These are phyloP conservation scores for Mycosphaerelloides madeirae DNA, from an alignment of 2,329 filamentous ascomycete genomes.

Conservation along the genomic window DNA sequence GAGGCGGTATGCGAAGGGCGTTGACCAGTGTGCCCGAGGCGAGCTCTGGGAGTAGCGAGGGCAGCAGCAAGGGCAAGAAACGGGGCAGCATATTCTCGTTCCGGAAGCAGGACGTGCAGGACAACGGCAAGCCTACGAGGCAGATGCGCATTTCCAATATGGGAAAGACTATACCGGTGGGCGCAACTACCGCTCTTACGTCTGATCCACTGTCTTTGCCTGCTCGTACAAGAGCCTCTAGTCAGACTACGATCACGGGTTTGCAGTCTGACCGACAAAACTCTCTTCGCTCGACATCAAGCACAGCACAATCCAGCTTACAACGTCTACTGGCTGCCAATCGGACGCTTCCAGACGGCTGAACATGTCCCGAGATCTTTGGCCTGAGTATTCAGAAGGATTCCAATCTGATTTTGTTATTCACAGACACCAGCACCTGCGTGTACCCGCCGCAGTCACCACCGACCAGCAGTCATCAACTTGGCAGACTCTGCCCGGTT, in stretches of 20 bases:
- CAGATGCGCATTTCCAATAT: slow-evolving; percentile 26
- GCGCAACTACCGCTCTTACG: slow-evolving; percentile 25
- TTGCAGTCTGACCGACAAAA: slow-evolving; percentile 3
- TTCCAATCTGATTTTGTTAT: too few species aligned
- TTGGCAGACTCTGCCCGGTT: too few species aligned
- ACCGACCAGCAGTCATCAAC: too few species aligned
- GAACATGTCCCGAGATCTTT: not conserved
- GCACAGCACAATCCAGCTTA: slow-evolving; percentile 16
- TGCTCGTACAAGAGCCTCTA: slow-evolving; percentile 11
- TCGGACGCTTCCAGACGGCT: slow-evolving; percentile 4
- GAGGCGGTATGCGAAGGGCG: slow-evolving; percentile 30
- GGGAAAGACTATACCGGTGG: slow-evolving; percentile 26
- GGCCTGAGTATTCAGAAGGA: too few species aligned
- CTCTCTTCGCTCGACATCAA: slow-evolving; percentile 4
- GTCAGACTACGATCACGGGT: slow-evolving; percentile 11
- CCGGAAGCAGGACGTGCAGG: slow-evolving; percentile 15
- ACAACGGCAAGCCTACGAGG: slow-evolving; percentile 14
- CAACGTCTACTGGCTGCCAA: slow-evolving; percentile 13
- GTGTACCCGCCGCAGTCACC: too few species aligned
- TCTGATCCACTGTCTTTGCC: slow-evolving; percentile 10
- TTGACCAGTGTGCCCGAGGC: slow-evolving; percentile 46
- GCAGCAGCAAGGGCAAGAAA: slow-evolving; percentile 25
- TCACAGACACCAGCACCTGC: too few species aligned
- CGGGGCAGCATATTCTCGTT: slow-evolving; percentile 24
- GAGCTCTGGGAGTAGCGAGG: slow-evolving; percentile 41